A percentile compares a stretch with the other conserved stretches of the same genome.
Conservation (phyloP, 2,329 filamentous ascomycete genomes). For the Aspergillus fijiensis region DNA sequence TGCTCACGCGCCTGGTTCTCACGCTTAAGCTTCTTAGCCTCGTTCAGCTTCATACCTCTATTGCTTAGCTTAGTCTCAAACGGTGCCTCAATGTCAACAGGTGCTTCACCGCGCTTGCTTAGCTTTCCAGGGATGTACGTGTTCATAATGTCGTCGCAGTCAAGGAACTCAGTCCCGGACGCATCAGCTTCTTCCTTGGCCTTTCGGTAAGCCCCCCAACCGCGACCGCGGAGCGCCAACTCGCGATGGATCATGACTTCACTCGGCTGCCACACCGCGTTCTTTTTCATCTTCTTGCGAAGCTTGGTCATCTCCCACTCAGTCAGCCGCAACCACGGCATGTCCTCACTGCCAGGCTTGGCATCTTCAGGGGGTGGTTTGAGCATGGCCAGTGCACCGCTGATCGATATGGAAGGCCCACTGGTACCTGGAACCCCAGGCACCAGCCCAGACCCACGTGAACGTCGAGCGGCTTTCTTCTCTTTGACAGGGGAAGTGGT, state of each 20-base stretch:
- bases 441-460: slow-evolving; percentile 17
- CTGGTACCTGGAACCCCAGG: background rate
- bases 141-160: slow-evolving; percentile 51
- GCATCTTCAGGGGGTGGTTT: slow-evolving; percentile 61
- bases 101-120: slow-evolving; percentile 43
- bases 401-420: slow-evolving; percentile 56
- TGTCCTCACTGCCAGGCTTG: slow-evolving; percentile 58
- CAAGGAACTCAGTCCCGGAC: slow-evolving; percentile 56
- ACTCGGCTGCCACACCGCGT: slow-evolving; percentile 66
- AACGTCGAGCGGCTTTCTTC: slow-evolving; percentile 41
- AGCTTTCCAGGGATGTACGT: slow-evolving; percentile 40
- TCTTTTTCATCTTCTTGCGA: slow-evolving; percentile 70
- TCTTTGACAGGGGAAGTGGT: slow-evolving; percentile 37
- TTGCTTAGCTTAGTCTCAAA: slow-evolving; percentile 57
- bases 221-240: slow-evolving; percentile 59
- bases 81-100: slow-evolving; percentile 35
- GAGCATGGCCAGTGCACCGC: slow-evolving; percentile 59
- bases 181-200: slow-evolving; percentile 53
- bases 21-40: slow-evolving; percentile 62
- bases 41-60: slow-evolving; percentile 60
- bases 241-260: slow-evolving; percentile 67
- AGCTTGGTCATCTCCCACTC: slow-evolving; percentile 68
- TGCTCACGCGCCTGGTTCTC: slow-evolving; percentile 51
- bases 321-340: slow-evolving; percentile 64
- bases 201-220: slow-evolving; percentile 50